Percentiles rank a stretch among this genome's conserved stretches.
Conservation (phyloP, 805 yeast genomes). For the Ogataea allantospora region DNA sequence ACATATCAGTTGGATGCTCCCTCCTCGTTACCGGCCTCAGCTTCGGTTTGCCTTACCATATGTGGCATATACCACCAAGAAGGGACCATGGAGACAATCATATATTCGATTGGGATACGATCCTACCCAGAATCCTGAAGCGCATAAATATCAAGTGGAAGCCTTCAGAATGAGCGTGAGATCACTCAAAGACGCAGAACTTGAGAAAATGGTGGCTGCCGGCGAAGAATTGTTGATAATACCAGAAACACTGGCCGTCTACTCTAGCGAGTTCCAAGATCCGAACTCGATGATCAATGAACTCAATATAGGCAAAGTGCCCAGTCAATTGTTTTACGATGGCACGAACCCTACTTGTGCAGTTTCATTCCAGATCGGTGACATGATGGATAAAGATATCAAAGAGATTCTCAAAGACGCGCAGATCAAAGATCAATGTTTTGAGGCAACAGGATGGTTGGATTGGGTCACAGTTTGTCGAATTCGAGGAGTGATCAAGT, state of each 20-base stretch:
- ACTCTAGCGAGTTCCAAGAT: constrained; percentile 22
- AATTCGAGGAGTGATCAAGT: constrained; percentile 66
- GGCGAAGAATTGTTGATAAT: constrained; percentile 26
- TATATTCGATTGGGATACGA: constrained; percentile 77
- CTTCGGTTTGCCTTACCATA: constrained; percentile 80
- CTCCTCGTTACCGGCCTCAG: constrained; percentile 42
- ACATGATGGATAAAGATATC: constrained; percentile 67
- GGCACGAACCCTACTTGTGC: constrained; percentile 69
- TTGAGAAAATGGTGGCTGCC: constrained; percentile 22
- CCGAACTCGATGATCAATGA: constrained; percentile 22
- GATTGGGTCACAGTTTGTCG: constrained; percentile 58
- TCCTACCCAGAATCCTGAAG: constrained; percentile 56
- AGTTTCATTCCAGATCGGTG: constrained; percentile 76
- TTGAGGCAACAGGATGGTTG: constrained; percentile 80
- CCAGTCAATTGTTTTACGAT: constrained; percentile 59
- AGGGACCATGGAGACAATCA: constrained; percentile 95
- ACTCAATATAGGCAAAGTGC: constrained; percentile 30
- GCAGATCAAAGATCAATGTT: constrained; percentile 42
- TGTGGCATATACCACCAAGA: constrained; percentile 74
- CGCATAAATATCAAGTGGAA: constrained; percentile 77
- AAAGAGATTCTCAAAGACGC: constrained; percentile 39
- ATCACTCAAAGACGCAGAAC: constrained; percentile 24
- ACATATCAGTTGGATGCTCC: constrained; percentile 59
- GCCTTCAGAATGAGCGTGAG: constrained; percentile 56
- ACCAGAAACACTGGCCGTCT: constrained; percentile 26